Evolutionary conservation across 441 rosid genomes (phyloP).

Genomic region (Syzygium malaccense): DNA sequence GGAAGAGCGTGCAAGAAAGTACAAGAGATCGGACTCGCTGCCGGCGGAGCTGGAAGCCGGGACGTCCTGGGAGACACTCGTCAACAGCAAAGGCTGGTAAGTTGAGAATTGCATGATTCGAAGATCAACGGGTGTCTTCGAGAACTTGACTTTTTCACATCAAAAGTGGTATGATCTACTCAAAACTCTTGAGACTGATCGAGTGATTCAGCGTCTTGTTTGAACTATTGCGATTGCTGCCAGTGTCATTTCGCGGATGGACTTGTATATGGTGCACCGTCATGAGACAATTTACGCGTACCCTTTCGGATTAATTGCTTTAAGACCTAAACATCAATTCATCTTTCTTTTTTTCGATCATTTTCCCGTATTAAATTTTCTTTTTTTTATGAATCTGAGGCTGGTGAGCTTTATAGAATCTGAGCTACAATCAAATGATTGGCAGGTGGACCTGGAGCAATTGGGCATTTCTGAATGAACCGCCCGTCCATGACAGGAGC

Average conservation of each 20-base stretch:
- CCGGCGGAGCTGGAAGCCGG: background rate
- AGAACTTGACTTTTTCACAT: background rate
- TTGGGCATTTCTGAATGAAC: constrained; percentile 80
- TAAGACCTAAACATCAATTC: background rate
- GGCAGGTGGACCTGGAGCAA: constrained; percentile 76
- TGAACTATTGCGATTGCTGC: background rate
- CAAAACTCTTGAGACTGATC: background rate
- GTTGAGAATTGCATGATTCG: background rate
- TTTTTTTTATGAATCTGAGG: background rate
- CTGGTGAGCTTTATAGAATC: background rate
- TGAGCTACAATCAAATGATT: background rate
- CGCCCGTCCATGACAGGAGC: constrained; percentile 47
- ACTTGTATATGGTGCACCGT: background rate
- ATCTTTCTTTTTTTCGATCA: background rate
- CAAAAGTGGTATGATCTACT: background rate
- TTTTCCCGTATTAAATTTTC: no score
- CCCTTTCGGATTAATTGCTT: background rate
- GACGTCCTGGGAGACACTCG: constrained; percentile 13
- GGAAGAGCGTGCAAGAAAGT: background rate
- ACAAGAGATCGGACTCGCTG: constrained; percentile 1
- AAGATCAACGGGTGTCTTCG: background rate
- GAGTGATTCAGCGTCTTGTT: background rate
- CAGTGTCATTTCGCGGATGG: background rate
- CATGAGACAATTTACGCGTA: background rate
- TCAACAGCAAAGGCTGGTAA: constrained; percentile 38